These are phyloP conservation scores for Akebia trifoliata DNA, from an alignment of 164 flowering plant species.

Conservation along the genomic window DNA sequence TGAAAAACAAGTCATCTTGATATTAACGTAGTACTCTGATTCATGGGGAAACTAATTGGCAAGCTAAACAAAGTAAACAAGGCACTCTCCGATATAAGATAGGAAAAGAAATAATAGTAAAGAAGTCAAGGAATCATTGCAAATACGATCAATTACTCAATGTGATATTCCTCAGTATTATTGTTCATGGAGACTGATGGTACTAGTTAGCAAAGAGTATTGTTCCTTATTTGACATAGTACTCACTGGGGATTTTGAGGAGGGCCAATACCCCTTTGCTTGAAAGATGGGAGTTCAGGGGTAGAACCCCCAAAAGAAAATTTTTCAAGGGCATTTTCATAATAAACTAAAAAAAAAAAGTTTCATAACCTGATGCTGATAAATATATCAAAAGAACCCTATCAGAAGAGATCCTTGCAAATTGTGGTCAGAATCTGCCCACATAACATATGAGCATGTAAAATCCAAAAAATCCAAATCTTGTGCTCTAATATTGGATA, in stretches of 20 bases:
- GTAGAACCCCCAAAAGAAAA: no score
- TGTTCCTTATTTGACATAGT: no score
- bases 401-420: conserved; percentile 81
- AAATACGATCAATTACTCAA: no score
- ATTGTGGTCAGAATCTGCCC: conserved; percentile 74
- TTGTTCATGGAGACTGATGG: conserved; percentile 4
- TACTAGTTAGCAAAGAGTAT: conserved; percentile 10
- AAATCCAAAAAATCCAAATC: no score
- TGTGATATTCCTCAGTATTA: not conserved
- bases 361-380: conserved; percentile 63
- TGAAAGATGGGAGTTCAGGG: no score
- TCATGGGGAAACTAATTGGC: not conserved
- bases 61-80: not conserved
- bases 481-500: no score
- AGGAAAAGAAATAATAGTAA: no score
- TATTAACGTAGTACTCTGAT: conserved; percentile 4
- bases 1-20: conserved; percentile 23
- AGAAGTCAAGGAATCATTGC: no score
- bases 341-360: conserved; percentile 1
- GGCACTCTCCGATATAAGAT: no score
- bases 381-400: conserved; percentile 78
- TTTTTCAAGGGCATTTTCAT: no score
- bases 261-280: no score
- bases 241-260: no score
- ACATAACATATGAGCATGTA: not conserved